A percentile compares a stretch with the other conserved stretches of the same genome.
These are phyloP conservation scores for Marasmius sp. DNA, from an alignment of 1,284 basidiomycete genomes.

Conservation along the genomic window DNA sequence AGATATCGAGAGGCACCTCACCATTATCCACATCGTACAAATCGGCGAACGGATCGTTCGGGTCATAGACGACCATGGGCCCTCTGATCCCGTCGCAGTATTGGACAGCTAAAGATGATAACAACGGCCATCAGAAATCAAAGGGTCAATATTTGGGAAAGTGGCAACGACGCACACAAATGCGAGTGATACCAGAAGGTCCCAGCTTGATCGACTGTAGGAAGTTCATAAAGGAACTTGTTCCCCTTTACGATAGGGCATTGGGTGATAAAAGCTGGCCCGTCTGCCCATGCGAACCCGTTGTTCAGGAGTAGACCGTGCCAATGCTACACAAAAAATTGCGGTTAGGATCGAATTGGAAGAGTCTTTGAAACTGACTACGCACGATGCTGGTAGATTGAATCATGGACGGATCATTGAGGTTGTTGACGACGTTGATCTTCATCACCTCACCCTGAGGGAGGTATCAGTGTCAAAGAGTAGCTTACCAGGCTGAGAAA, in stretches of 20 bases:
- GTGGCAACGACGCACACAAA: constrained; percentile 7
- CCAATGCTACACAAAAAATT: constrained; percentile 18
- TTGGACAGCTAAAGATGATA: constrained; percentile 7
- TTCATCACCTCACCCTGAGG: constrained; percentile 21
- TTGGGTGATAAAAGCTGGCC: constrained; percentile 27
- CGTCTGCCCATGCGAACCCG: constrained; percentile 20
- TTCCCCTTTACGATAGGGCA: constrained; percentile 36
- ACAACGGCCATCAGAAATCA: constrained; percentile 7
- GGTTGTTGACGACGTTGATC: constrained; percentile 27
- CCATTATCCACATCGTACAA: constrained; percentile 23
- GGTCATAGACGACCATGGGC: constrained; percentile 17
- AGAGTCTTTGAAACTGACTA: not conserved
- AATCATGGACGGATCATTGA: constrained; percentile 26
- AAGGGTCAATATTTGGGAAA: too few species aligned
- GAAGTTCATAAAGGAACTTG: constrained; percentile 30
- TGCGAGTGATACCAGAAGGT: constrained; percentile 27
- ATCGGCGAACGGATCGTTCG: constrained; percentile 14
- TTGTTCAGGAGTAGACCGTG: constrained; percentile 18
- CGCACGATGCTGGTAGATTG: constrained; percentile 26
- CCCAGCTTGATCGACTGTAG: constrained; percentile 26
- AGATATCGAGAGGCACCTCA: constrained; percentile 22
- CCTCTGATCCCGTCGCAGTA: constrained; percentile 19
- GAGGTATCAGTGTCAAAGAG: not conserved
- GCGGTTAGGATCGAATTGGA: not conserved
- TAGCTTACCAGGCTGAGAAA: too few species aligned